These are phyloP conservation scores for Pestalotiopsis sp. DNA, from an alignment of 2,329 filamentous ascomycete genomes.

Conservation along the genomic window DNA sequence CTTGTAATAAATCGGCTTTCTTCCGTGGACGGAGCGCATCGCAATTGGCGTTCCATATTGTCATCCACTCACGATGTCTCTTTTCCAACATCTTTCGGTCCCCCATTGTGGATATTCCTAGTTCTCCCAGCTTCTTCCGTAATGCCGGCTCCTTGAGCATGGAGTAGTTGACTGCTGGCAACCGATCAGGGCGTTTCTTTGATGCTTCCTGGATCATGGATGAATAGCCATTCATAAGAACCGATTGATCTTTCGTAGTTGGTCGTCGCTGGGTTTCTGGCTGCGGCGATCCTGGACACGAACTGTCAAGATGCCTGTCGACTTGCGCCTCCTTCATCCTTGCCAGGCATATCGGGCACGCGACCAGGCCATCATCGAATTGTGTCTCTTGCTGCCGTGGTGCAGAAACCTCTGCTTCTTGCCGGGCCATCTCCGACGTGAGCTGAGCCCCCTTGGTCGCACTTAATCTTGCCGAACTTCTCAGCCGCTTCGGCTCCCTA, in stretches of 20 bases:
- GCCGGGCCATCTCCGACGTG: constrained; percentile 34
- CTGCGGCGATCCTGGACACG: constrained; percentile 38
- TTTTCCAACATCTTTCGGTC: constrained; percentile 69
- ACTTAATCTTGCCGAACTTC: constrained; percentile 51
- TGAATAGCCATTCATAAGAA: constrained; percentile 12
- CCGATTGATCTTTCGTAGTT: constrained; percentile 16
- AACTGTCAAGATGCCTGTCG: constrained; percentile 78
- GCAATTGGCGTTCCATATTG: constrained; percentile 95
- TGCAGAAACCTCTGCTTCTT: constrained; percentile 34
- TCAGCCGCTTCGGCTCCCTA: constrained; percentile 44
- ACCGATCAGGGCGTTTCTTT: constrained; percentile 54
- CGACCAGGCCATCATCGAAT: constrained; percentile 71
- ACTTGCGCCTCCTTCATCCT: constrained; percentile 80
- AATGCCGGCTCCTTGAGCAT: constrained; percentile 79
- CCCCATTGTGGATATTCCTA: constrained; percentile 75
- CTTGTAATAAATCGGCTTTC: constrained; percentile 71
- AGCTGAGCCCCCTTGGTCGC: constrained; percentile 39
- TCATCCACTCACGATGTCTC: constrained; percentile 90
- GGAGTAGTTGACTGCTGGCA: constrained; percentile 83
- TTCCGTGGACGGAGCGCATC: constrained; percentile 74
- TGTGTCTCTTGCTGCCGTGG: constrained; percentile 20
- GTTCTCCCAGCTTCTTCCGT: constrained; percentile 77
- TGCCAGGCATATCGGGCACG: constrained; percentile 78
- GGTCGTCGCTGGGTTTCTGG: constrained; percentile 24
- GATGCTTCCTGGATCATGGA: constrained; percentile 20